These are phyloP conservation scores for Neopestalotiopsis sp. DNA, from an alignment of 2,329 filamentous ascomycete species.

Conservation along the genomic window DNA sequence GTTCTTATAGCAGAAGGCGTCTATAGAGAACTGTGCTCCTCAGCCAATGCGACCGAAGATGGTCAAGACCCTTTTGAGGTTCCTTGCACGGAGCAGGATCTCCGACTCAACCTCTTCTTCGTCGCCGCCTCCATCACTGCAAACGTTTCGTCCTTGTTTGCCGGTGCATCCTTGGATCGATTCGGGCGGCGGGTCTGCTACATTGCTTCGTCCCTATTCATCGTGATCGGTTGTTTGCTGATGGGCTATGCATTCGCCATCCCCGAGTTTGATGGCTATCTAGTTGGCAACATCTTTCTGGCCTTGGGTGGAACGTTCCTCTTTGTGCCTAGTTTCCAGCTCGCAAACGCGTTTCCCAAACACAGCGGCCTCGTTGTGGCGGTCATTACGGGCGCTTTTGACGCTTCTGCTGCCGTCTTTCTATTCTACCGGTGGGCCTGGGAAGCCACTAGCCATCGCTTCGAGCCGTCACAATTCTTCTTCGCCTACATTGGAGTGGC, in stretches of 20 bases:
- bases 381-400: slow-evolving; percentile 66
- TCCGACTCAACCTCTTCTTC: slow-evolving; percentile 71
- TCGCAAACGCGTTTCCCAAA: slow-evolving; percentile 68
- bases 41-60: slow-evolving; percentile 45
- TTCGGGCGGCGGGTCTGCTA: slow-evolving; percentile 69
- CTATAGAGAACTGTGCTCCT: slow-evolving; percentile 57
- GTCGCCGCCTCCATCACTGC: slow-evolving; percentile 70
- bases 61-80: slow-evolving; percentile 26
- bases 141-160: slow-evolving; percentile 69
- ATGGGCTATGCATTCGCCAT: slow-evolving; percentile 63
- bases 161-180: slow-evolving; percentile 69
- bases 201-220: slow-evolving; percentile 61
- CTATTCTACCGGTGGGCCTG: slow-evolving; percentile 63
- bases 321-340: slow-evolving; percentile 68
- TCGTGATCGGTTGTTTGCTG: slow-evolving; percentile 62
- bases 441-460: slow-evolving; percentile 44
- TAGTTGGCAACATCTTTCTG: slow-evolving; percentile 63
- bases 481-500: slow-evolving; percentile 44
- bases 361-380: slow-evolving; percentile 65
- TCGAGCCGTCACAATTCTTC: slow-evolving; percentile 46
- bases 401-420: slow-evolving; percentile 66
- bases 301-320: slow-evolving; percentile 67
- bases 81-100: slow-evolving; percentile 58
- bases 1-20: slow-evolving; percentile 63
- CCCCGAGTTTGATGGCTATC: slow-evolving; percentile 62